These are phyloP conservation scores for Fusarium pseudoanthophilum DNA, from an alignment of 2,329 filamentous ascomycete genomes.

Conservation along the genomic window DNA sequence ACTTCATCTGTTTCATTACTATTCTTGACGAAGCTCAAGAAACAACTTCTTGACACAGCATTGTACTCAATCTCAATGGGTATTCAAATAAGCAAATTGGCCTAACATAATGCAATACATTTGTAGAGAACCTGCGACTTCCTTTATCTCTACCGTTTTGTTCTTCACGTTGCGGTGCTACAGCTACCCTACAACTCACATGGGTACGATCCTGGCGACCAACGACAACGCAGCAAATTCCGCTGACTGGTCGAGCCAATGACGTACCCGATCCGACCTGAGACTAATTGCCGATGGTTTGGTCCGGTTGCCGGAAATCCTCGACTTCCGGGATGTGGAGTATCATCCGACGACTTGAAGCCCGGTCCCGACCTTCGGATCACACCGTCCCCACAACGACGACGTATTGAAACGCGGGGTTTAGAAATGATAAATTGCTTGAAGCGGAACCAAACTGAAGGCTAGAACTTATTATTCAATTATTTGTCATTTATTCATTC, in stretches of 20 bases:
- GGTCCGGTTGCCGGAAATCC: neutral
- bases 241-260: neutral
- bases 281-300: neutral
- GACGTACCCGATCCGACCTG: neutral
- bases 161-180: neutral
- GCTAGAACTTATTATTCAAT: neutral
- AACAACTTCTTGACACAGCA: too few relatives aligned
- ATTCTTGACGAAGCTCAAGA: too few relatives aligned
- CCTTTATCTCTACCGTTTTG: neutral
- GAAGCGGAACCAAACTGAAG: neutral
- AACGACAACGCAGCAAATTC: neutral
- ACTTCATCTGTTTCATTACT: too few relatives aligned
- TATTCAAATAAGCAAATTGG: too few relatives aligned
- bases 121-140: accelerated
- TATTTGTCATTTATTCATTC: neutral
- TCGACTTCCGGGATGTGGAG: neutral
- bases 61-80: too few relatives aligned
- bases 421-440: neutral
- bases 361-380: neutral
- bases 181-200: neutral
- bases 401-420: slow-evolving; percentile 6
- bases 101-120: too few relatives aligned
- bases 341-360: neutral
- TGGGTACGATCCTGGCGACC: neutral
- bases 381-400: neutral